Conservation (phyloP, 441 rosid species). For the Croton laevigatus region DNA sequence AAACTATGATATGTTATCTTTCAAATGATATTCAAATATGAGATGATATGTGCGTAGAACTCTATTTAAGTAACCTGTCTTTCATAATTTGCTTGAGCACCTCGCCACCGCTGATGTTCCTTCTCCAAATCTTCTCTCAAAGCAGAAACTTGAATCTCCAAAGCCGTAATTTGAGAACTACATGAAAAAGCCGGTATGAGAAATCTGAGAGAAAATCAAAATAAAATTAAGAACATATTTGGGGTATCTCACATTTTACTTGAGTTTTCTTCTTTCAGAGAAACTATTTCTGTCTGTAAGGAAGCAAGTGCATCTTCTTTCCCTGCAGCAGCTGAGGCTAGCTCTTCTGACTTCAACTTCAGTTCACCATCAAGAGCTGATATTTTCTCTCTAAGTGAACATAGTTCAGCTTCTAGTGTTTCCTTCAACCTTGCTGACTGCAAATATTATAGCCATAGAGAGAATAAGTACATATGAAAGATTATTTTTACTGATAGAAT, state of each 20-base stretch:
- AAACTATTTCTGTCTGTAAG: conserved; percentile 57
- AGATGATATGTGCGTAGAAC: neutral
- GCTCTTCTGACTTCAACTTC: conserved; percentile 66
- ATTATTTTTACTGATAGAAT: too few species aligned
- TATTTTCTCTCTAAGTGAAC: conserved; percentile 64
- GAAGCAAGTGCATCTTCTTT: conserved; percentile 74
- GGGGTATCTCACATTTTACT: conserved; percentile 51
- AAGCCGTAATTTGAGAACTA: conserved; percentile 66
- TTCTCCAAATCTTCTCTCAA: conserved; percentile 69
- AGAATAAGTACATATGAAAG: neutral
- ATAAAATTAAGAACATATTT: conserved; percentile 8
- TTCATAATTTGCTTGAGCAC: conserved; percentile 90
- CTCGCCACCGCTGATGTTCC: conserved; percentile 77
- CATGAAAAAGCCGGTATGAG: conserved; percentile 26
- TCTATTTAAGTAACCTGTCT: conserved; percentile 61
- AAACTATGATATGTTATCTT: neutral
- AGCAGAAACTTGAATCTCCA: conserved; percentile 66
- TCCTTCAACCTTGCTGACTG: conserved; percentile 72
- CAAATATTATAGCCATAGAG: conserved; percentile 19
- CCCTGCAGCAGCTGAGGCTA: conserved; percentile 60
- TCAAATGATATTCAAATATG: neutral
- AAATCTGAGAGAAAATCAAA: conserved; percentile 14
- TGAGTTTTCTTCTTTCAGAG: conserved; percentile 68
- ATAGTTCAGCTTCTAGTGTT: conserved; percentile 69
- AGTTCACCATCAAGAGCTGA: conserved; percentile 73